Base-by-base conservation (phyloP, 2,329 filamentous ascomycete genomes). In the Sarocladium brachiariae region DNA sequence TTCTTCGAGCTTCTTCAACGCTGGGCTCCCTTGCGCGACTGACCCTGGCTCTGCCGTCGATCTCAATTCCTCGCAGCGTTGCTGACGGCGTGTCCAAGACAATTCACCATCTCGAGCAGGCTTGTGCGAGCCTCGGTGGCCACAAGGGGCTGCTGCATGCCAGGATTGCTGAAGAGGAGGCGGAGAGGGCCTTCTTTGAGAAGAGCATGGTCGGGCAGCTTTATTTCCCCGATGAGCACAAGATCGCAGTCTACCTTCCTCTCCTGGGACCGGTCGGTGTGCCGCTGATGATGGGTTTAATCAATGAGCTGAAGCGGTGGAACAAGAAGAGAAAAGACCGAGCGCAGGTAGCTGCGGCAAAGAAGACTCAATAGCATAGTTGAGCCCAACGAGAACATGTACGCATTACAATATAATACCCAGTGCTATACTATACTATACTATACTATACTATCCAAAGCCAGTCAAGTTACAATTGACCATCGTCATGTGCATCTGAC, bases 151-250 rank as follows among this genome's bases (percentile, higher is more conserved):
- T 99, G 34, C 79, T 84, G 55, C 84, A 92, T 63, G 92, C 92
- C 0, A 81, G 88, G 9, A 81, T 89, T 43, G 93, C 93, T 5
- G 91, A 96, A 67, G 79, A 81, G 2, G 89, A 95, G 63, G 92
- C 90, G 0, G 93, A 99, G 65, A 83, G 86, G 54, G 92, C 92
- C 0, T 99, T 99, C 68, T 99, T 99, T 59, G 93, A 99, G 69
- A 95, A 95, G 70, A 95, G 88, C 62, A 99, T 99, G 93, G 93
- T 99, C 11, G 93, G 91, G 0, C 93, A 97, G 70, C 84, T 97
- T 2, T 99, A 97, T 67, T 99, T 99, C 66, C 93, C 93, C 0
- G 93, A 99, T 62, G 93, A 99, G 70, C 93, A 99, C 67, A 99
- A 97, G 68, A 81, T 99, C 21, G 93, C 93, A 0, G 93, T 99